Conservation (phyloP, 2,329 filamentous ascomycete species). For the Fusarium devonianum region DNA sequence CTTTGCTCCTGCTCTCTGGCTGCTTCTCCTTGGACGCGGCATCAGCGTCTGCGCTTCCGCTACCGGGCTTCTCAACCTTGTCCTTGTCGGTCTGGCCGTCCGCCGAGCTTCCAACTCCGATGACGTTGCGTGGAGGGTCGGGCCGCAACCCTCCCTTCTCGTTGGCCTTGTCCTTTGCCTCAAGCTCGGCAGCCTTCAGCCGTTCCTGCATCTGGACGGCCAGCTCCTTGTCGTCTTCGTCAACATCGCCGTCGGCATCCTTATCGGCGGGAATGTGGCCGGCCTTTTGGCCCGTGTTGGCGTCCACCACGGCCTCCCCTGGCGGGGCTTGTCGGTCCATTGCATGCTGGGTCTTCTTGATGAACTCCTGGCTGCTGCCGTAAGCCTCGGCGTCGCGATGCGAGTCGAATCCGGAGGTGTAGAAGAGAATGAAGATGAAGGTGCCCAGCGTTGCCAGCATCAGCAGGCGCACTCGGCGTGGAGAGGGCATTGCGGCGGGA, state of each 20-base stretch:
- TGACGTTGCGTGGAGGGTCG: conserved; percentile 63
- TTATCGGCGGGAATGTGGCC: conserved; percentile 55
- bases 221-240: conserved; percentile 62
- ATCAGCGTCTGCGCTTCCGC: conserved; percentile 27
- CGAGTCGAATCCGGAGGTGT: conserved; percentile 67
- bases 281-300: conserved; percentile 48
- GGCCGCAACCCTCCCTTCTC: conserved; percentile 69
- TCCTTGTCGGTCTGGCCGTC: conserved; percentile 53
- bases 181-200: conserved; percentile 72
- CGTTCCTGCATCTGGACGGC: conserved; percentile 63
- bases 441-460: conserved; percentile 69
- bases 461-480: conserved; percentile 73
- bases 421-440: conserved; percentile 75
- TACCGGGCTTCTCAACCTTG: conserved; percentile 51
- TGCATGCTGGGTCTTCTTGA: conserved; percentile 65
- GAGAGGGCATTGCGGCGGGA: conserved; percentile 66
- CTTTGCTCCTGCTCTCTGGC: conserved; percentile 62
- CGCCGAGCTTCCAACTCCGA: conserved; percentile 66
- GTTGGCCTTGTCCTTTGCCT: conserved; percentile 73
- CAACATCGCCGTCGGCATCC: conserved; percentile 62
- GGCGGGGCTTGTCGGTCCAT: conserved; percentile 51
- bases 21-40: conserved; percentile 32
- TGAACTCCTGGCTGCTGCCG: conserved; percentile 63
- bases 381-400: conserved; percentile 55
- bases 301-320: conserved; percentile 51